phyloP scores from a whole-genome alignment of 2,329 filamentous ascomycete genomes.

The Aspergillus japonicus region DNA sequence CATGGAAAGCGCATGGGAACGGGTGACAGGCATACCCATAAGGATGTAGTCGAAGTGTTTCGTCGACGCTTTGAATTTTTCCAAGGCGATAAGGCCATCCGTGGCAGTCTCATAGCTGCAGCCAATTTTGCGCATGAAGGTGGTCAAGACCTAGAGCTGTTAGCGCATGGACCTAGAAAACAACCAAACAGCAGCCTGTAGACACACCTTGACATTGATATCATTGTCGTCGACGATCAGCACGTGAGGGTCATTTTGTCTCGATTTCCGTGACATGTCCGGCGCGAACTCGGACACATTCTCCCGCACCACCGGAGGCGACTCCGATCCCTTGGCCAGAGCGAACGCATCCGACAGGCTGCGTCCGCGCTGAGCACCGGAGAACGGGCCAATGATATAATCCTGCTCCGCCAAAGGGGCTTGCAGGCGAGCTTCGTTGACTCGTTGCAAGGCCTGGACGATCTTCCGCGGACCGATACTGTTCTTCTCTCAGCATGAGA shows the following conservation, averaged over 20 bases:
- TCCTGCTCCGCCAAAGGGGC: background rate
- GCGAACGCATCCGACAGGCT: slow-evolving; percentile 19
- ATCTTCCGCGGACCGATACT: slow-evolving; percentile 32
- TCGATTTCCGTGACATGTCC: slow-evolving; percentile 4
- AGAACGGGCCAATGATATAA: slow-evolving; percentile 8
- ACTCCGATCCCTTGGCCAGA: slow-evolving; percentile 15
- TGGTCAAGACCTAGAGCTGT: slow-evolving; percentile 32
- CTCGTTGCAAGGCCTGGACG: slow-evolving; percentile 20
- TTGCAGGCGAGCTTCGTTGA: slow-evolving; percentile 1
- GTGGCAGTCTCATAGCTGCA: slow-evolving; percentile 37
- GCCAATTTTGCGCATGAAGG: slow-evolving; percentile 40
- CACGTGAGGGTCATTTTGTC: slow-evolving; percentile 21
- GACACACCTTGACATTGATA: slow-evolving; percentile 38
- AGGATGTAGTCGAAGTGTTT: slow-evolving; percentile 37
- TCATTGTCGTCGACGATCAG: slow-evolving; percentile 46
- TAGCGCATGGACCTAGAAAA: background rate
- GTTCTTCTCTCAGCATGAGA: slow-evolving; percentile 10
- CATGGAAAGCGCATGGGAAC: background rate
- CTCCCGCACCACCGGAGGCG: slow-evolving; percentile 17
- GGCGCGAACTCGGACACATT: slow-evolving; percentile 14
- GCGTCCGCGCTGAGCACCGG: slow-evolving; percentile 11
- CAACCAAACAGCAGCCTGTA: too few relatives aligned
- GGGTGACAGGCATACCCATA: slow-evolving; percentile 27
- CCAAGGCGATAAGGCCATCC: slow-evolving; percentile 40
- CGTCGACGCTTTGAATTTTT: slow-evolving; percentile 32